Evolutionary conservation across 2,329 filamentous ascomycete species (phyloP), one percentile per base, ranked within the genome.

Genomic region (Cladosporium velox): DNA sequence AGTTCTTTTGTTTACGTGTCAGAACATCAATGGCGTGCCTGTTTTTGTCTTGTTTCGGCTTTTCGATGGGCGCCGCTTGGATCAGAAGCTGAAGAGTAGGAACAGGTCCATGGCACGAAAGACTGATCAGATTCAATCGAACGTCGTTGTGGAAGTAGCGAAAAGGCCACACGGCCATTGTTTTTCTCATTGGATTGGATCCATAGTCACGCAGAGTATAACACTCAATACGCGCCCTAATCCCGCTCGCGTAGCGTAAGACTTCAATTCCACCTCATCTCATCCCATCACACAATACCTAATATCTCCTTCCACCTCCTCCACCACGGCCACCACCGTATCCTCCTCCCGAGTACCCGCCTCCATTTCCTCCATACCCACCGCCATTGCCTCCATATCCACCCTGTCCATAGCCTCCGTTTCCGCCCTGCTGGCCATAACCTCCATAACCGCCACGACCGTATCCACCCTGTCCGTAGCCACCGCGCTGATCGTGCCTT

Each of bases 361-460:
- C 52, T 55, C 51, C 51, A 32, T 32, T 54, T 28, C 51, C 51
- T 15, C 52, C 52, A 21, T 55, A 55, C 0, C 55, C 55, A 15
- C 57, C 57, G 11, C 57, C 57, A 28, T 32, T 35, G 12, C 57
- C 57, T 59, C 57, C 57, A 26, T 47, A 47, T 26, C 57, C 35
- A 14, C 47, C 60, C 26, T 47, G 41, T 44, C 44, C 64, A 21
- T 55, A 55, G 15, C 55, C 24, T 24, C 24, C 49, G 54, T 49
- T 52, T 8, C 55, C 58, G 21, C 65, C 66, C 15, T 65, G 51
- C 18, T 70, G 68, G 6, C 69, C 68, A 32, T 54, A 65, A n/a
- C 68, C 67, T 28, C 70, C 62, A 44, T 71, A 69, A 4, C 75
- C 70, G 34, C 73, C 74, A 41, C 72, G 69, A 30, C 72, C 67